Conservation (phyloP, 164 flowering plant genomes). For the Tetracentron sinense region DNA sequence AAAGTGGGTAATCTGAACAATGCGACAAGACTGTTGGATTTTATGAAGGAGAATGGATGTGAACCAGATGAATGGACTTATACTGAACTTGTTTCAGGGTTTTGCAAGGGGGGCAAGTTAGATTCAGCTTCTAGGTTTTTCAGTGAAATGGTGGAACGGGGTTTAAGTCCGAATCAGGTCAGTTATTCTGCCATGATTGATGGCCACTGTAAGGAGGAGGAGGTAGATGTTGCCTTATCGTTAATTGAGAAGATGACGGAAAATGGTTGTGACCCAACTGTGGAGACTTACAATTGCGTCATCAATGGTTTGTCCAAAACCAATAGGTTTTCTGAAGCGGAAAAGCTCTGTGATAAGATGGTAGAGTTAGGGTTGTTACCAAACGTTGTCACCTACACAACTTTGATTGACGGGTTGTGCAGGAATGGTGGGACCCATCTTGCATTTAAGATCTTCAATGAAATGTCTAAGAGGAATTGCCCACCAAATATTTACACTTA, state of each 20-base stretch:
- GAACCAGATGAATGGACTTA: slow-evolving; percentile 74
- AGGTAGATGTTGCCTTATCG: slow-evolving; percentile 48
- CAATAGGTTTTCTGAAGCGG: slow-evolving; percentile 41
- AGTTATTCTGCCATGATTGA: slow-evolving; percentile 64
- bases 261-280: slow-evolving; percentile 37
- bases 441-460: slow-evolving; percentile 55
- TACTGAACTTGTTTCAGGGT: slow-evolving; percentile 65
- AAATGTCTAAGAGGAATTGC: slow-evolving; percentile 52
- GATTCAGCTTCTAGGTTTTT: slow-evolving; percentile 43
- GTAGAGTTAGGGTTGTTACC: slow-evolving; percentile 49
- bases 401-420: slow-evolving; percentile 66
- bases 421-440: slow-evolving; percentile 45
- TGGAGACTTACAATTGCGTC: slow-evolving; percentile 63
- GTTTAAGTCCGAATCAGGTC: slow-evolving; percentile 49
- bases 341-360: slow-evolving; percentile 39
- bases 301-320: slow-evolving; percentile 52
- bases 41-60: slow-evolving; percentile 65
- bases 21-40: slow-evolving; percentile 55
- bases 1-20: slow-evolving; percentile 42
- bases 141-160: slow-evolving; percentile 46
- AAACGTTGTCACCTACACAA: slow-evolving; percentile 66
- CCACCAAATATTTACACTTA: slow-evolving; percentile 59
- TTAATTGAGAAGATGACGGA: slow-evolving; percentile 52
- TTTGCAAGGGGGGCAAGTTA: slow-evolving; percentile 51
- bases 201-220: slow-evolving; percentile 61